Base-by-base conservation (phyloP, 2,329 filamentous ascomycete genomes). In the Fusarium illudens region DNA sequence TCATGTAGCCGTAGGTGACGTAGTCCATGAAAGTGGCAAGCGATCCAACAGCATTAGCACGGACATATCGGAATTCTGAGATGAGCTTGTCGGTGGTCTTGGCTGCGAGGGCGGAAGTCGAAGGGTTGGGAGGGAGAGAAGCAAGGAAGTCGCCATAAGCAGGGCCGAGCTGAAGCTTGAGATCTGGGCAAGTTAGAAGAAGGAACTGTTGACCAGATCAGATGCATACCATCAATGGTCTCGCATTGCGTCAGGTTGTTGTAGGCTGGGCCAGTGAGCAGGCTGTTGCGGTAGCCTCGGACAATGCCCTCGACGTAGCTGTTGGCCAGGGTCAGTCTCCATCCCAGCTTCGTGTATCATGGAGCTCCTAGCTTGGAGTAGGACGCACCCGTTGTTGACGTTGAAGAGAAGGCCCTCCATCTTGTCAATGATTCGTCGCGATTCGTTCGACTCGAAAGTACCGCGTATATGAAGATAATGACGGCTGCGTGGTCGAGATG, bases 1-100 rank as follows among this genome's bases (percentile, higher is more conserved):
- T 99, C 96, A 99, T 99, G 86, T 99, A 99, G 66, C 94, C 95
- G 79, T 99, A 99, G 2, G 96, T 99, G 65, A 99, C 85, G 81
- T 97, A 99, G 80, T 98, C 94, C 88, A 99, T 94, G 80, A 99
- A 99, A 78, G 93, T 94, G 67, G 94, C 91, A 34, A 97, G 89
- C 1, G 94, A 93, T 15, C 96, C 96, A 3, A 93, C 93, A 27
- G 95, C 92, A 77, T 99, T 97, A 66, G 94, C 94, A 73, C 96
- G 93, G 46, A 99, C 87, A 79, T 99, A 99, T 77, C 94, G 91
- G 80, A 99, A 99, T 80, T 99, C 96, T 71, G 94, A 91, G 69
- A 99, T 95, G 70, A 99, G 90, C 84, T 99, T 99, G 79, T 99
- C 96, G 75, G 96, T 97, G 58, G 96, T 96, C 84, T 96, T 97